Evolutionary conservation across 2,329 filamentous ascomycete species (phyloP), one percentile per base, ranked within the genome.

Genomic region (Lachnellula arida): DNA sequence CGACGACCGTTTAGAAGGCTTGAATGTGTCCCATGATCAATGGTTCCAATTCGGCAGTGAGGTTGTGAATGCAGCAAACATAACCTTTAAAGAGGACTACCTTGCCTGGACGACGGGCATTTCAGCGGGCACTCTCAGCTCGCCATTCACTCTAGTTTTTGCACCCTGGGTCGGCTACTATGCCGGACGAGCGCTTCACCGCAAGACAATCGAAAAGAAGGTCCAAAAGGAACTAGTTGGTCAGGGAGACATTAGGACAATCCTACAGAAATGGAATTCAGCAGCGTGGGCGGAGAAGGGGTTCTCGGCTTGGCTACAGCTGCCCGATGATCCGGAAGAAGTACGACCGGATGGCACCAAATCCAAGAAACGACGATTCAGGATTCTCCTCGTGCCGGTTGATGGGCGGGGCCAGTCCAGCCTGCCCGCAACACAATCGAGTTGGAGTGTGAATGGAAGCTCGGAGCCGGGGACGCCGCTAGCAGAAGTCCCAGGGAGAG

Each of bases 1-100:
- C 42, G 53, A 62, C 43, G 56, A 55, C 22, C 51, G 58, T 39
- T 55, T 67, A 4, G 51, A 58, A 19, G 37, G 56, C 14, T 46
- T 60, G 8, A 37, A 49, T 8, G 50, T 67, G 12, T 60, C 63
- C n/a, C 59, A 58, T 25, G 61, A 65, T 32, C 51, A 66, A 51
- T 67, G 65, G 65, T 49, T 59, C 50, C 54, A 62, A 43, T 66
- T 67, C 43, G 66, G 52, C 5, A 52, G 48, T 37, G 64, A 63
- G 22, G 55, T 67, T 23, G 55, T 65, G 3, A 51, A 56, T 6
- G 61, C 63, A 9, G 58, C 62, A 3, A 67, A 58, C 49, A 48
- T 65, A 7, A 60, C 57, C 11, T 28, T 58, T n/a, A 22, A 35
- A 9, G 63, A 65, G 51, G 61, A 66, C 49, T 58, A 35, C n/a